A percentile compares a stretch with the other conserved stretches of the same genome.
These are phyloP conservation scores for Tylopilus sp. DNA, from an alignment of 768 basidiomycete genomes.

Conservation along the genomic window DNA sequence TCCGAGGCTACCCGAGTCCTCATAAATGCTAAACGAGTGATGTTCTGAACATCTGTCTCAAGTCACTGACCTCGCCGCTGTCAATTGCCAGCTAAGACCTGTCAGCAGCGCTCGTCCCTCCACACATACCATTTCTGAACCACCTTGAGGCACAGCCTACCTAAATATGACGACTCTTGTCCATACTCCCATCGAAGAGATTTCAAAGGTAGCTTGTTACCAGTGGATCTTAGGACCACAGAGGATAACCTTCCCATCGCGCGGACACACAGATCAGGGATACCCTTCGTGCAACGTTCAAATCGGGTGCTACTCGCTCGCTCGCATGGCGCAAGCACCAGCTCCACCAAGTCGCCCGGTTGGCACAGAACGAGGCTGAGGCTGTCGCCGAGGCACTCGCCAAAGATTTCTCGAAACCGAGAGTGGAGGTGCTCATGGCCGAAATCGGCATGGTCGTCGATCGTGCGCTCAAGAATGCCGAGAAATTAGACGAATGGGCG, in stretches of 20 bases:
- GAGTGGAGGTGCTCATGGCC: conserved; percentile 27
- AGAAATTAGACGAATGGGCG: conserved; percentile 58
- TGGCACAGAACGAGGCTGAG: conserved; percentile 60
- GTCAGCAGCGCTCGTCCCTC: too few species aligned
- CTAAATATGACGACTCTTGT: conserved; percentile 10
- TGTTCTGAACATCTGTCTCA: not conserved
- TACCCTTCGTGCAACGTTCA: conserved; percentile 45
- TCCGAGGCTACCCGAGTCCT: not conserved
- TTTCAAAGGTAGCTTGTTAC: conserved; percentile 19
- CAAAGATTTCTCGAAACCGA: conserved; percentile 51
- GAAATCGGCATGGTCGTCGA: conserved; percentile 48
- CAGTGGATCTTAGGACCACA: not conserved
- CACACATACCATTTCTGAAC: too few species aligned
- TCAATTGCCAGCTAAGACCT: too few species aligned
- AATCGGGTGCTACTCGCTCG: conserved; percentile 45
- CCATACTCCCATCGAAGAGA: conserved; percentile 22
- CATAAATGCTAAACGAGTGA: not conserved
- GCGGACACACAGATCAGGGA: conserved; percentile 32
- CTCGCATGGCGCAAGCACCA: conserved; percentile 63
- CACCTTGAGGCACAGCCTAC: not conserved
- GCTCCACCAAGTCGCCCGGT: conserved; percentile 55
- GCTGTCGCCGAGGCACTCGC: conserved; percentile 42
- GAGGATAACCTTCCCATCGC: not conserved
- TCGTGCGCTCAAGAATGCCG: conserved; percentile 40
- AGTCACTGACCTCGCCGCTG: not conserved